Conservation (phyloP, 306 rosid species). For the Acacia acuminata region DNA sequence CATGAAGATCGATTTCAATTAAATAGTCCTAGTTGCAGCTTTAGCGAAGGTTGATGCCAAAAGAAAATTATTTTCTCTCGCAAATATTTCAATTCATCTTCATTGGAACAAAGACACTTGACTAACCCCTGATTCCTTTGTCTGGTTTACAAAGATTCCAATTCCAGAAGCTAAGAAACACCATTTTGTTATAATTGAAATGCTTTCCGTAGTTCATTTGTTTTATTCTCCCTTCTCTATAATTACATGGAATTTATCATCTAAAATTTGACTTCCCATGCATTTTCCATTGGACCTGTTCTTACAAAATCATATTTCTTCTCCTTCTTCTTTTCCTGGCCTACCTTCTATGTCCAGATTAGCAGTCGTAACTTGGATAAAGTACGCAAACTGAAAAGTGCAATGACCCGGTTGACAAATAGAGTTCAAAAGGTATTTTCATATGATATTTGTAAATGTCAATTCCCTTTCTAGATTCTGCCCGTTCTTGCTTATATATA, state of each 20-base stretch:
- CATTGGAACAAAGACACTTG: neutral
- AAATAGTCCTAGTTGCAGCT: neutral
- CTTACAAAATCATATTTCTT: conserved; percentile 1
- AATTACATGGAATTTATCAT: neutral
- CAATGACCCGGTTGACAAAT: conserved; percentile 81
- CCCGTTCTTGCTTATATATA: neutral
- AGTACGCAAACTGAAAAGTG: conserved; percentile 74
- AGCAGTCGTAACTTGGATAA: conserved; percentile 82
- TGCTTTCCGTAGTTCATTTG: neutral
- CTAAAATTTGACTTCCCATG: conserved; percentile 8
- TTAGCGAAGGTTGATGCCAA: neutral
- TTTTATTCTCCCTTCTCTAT: neutral
- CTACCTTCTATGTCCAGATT: conserved; percentile 46
- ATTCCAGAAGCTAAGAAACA: conserved; percentile 5
- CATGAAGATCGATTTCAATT: neutral
- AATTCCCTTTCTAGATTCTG: neutral
- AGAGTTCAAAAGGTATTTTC: conserved; percentile 79
- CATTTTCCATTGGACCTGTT: neutral
- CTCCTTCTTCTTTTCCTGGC: neutral
- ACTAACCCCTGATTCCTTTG: neutral
- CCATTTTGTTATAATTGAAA: neutral
- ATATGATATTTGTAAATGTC: neutral
- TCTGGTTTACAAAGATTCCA: neutral
- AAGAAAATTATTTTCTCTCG: neutral
- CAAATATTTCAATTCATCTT: neutral